Evolutionary conservation across 2,329 filamentous ascomycete species (phyloP).

Genomic region (Beauveria australis): DNA sequence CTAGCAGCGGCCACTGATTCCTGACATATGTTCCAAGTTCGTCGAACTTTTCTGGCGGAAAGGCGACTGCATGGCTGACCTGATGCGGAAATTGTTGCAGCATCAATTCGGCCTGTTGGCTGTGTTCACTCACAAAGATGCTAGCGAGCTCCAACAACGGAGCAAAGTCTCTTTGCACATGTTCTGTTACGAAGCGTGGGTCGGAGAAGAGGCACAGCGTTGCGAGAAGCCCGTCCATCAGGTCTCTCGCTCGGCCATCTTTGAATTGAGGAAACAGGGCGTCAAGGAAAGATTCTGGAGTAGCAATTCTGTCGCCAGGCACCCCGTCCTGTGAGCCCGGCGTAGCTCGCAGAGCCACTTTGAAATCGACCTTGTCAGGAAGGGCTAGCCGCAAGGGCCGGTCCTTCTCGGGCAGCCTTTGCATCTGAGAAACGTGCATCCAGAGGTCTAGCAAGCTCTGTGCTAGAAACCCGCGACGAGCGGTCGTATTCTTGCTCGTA

Average conservation of each 20-base stretch:
- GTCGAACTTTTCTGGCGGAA: slow-evolving; percentile 15
- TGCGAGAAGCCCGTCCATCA: slow-evolving; percentile 25
- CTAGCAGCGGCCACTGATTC: slow-evolving; percentile 21
- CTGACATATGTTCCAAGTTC: slow-evolving; percentile 20
- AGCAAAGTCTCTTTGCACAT: slow-evolving; percentile 15
- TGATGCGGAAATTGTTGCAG: slow-evolving; percentile 4
- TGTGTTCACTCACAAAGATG: not conserved
- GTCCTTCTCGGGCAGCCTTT: slow-evolving; percentile 13
- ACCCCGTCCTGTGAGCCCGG: not conserved
- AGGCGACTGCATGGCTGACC: not conserved
- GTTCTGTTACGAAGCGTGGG: slow-evolving; percentile 12
- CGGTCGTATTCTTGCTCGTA: slow-evolving; percentile 11
- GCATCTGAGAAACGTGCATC: slow-evolving; percentile 7
- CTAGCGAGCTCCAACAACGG: slow-evolving; percentile 20
- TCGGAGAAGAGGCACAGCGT: slow-evolving; percentile 26
- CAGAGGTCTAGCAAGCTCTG: slow-evolving; percentile 5
- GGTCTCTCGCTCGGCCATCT: slow-evolving; percentile 16
- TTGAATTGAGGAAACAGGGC: slow-evolving; percentile 25
- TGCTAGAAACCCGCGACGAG: slow-evolving; percentile 14
- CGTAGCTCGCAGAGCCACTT: not conserved
- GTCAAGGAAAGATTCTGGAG: slow-evolving; percentile 13
- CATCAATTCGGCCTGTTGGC: not conserved
- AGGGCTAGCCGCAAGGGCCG: not conserved
- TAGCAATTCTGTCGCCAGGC: not conserved
- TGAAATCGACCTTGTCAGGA: not conserved